Conservation (phyloP, 371 early-diverging fungal species). For the Batkoa obscura region DNA sequence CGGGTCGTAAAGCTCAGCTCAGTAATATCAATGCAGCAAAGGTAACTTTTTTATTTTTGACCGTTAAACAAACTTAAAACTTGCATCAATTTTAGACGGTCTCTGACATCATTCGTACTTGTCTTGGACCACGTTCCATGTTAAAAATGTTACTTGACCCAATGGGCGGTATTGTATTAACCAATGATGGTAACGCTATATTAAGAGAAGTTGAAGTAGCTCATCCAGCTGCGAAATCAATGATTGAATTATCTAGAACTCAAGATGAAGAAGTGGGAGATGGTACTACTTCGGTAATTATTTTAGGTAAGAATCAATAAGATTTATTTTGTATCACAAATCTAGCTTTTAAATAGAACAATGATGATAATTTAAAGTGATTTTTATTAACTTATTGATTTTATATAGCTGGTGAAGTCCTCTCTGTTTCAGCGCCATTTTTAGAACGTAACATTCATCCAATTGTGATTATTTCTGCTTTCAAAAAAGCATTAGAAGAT, state of each 20-base stretch:
- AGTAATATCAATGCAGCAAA: conserved; percentile 96
- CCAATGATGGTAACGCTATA: conserved; percentile 99
- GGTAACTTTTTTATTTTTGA: conserved; percentile 20
- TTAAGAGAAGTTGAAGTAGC: conserved; percentile 98
- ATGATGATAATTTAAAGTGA: too few relatives aligned
- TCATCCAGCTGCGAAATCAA: conserved; percentile 98
- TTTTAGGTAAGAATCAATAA: conserved; percentile 47
- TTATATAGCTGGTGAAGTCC: conserved; percentile 81
- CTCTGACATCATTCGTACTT: conserved; percentile 96
- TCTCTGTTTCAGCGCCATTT: conserved; percentile 78
- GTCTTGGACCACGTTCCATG: conserved; percentile 99
- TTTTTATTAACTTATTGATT: background rate
- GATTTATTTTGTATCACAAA: background rate
- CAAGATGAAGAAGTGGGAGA: conserved; percentile 99
- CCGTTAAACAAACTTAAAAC: background rate
- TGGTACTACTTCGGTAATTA: conserved; percentile 98
- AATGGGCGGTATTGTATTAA: conserved; percentile 98
- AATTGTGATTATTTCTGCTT: conserved; percentile 86
- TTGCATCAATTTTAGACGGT: conserved; percentile 44
- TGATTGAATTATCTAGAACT: conserved; percentile 98
- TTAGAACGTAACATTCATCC: conserved; percentile 97
- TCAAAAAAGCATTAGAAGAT: conserved; percentile 85
- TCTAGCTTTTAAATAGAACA: too few relatives aligned
- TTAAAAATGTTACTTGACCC: conserved; percentile 99
- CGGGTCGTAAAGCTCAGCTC: conserved; percentile 89